Percentiles rank a stretch among this genome's conserved stretches.
These are phyloP conservation scores for Microbotryomycetes sp. DNA, from an alignment of 1,284 basidiomycete species.

Conservation along the genomic window DNA sequence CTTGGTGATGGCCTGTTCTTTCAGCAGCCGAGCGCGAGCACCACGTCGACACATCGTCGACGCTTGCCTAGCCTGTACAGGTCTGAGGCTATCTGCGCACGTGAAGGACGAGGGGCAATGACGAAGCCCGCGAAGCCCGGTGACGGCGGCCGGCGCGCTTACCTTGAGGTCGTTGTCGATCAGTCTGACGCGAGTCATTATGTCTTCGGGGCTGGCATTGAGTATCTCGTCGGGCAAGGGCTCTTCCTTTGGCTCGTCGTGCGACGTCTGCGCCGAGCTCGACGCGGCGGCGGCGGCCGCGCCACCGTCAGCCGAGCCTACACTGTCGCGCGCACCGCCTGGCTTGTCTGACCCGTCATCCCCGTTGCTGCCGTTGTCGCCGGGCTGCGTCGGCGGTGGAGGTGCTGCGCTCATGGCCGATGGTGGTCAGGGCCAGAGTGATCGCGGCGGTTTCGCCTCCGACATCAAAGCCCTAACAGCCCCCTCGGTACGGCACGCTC, in stretches of 20 bases:
- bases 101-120: too few relatives aligned
- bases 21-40: background rate
- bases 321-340: too few relatives aligned
- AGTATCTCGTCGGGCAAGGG: conserved; percentile 65
- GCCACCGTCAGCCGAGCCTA: too few relatives aligned
- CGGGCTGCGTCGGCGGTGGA: background rate
- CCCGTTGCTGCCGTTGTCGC: background rate
- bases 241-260: conserved; percentile 16
- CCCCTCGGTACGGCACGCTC: too few relatives aligned
- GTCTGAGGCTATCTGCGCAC: too few relatives aligned
- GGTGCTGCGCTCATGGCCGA: background rate
- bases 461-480: too few relatives aligned
- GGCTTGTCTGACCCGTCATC: too few relatives aligned
- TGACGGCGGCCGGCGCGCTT: too few relatives aligned
- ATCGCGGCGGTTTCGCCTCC: too few relatives aligned
- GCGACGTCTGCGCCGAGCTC: background rate
- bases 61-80: too few relatives aligned
- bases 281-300: background rate
- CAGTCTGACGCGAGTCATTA: conserved; percentile 65
- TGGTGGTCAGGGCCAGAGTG: too few relatives aligned
- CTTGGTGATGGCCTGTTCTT: background rate
- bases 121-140: too few relatives aligned
- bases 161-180: conserved; percentile 95
- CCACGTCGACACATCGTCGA: background rate
- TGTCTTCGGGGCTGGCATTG: conserved; percentile 66